Conservation (phyloP, 805 yeast species). For the Candida ascalaphidarum region DNA sequence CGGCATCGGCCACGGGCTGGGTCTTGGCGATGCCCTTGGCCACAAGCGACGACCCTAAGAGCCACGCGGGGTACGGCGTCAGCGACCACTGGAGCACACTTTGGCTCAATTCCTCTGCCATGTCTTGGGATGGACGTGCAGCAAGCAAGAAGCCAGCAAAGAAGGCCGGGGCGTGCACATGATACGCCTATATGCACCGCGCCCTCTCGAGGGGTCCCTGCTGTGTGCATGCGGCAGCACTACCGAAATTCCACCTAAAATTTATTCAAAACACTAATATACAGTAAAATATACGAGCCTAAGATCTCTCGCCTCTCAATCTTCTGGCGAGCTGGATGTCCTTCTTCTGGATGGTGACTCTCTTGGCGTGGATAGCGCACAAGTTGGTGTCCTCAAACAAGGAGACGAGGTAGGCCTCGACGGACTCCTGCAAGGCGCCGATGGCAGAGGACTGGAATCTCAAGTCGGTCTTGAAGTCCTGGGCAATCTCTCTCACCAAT, state of each 20-base stretch:
- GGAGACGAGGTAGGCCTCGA: conserved; percentile 95
- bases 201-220: too few relatives aligned
- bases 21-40: conserved; percentile 6
- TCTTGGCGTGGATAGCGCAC: conserved; percentile 98
- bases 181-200: too few relatives aligned
- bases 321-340: conserved; percentile 97
- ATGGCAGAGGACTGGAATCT: conserved; percentile 97
- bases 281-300: conserved; percentile 8
- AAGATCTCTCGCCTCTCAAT: conserved; percentile 94
- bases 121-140: too few relatives aligned
- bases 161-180: too few relatives aligned
- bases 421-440: conserved; percentile 97
- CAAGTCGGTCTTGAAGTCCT: conserved; percentile 86
- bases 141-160: too few relatives aligned
- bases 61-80: conserved; percentile 43
- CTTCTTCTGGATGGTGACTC: conserved; percentile 97
- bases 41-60: conserved; percentile 26
- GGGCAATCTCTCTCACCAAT: conserved; percentile 92
- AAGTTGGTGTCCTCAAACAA: conserved; percentile 96
- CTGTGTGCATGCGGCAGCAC: conserved; percentile 3
- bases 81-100: too few relatives aligned
- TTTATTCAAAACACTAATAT: too few relatives aligned
- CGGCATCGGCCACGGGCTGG: conserved; percentile 6
- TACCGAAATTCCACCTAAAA: neutral
- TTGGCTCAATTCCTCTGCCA: too few relatives aligned